Evolutionary conservation across 495 filamentous ascomycete species (phyloP).

Genomic region (Aspergillus homomorphus): DNA sequence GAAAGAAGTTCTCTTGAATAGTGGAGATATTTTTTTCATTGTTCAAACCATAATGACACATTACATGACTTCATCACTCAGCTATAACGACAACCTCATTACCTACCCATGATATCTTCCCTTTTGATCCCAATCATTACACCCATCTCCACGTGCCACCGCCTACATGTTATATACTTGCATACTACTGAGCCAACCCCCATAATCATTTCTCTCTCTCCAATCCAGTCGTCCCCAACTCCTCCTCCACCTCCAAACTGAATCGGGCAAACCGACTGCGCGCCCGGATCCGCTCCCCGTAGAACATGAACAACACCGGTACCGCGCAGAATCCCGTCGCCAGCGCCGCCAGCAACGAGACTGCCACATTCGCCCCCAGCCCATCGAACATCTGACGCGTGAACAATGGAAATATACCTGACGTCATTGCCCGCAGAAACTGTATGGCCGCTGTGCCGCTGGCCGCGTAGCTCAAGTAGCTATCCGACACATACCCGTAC

Average conservation of each 20-base stretch:
- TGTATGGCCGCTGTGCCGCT: slow-evolving; percentile 40
- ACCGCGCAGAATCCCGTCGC: slow-evolving; percentile 39
- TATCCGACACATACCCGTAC: slow-evolving; percentile 45
- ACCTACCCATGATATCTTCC: too few relatives aligned
- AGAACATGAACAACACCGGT: slow-evolving; percentile 33
- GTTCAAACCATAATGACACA: too few relatives aligned
- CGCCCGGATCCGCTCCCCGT: slow-evolving; percentile 35
- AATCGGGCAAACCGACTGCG: slow-evolving; percentile 42
- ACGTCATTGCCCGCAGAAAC: slow-evolving; percentile 35
- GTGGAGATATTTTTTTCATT: too few relatives aligned
- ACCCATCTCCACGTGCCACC: too few relatives aligned
- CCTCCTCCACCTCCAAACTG: slow-evolving; percentile 27
- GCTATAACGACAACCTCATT: too few relatives aligned
- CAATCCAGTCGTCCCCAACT: not conserved
- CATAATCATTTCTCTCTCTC: not conserved
- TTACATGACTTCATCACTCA: too few relatives aligned
- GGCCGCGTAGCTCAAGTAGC: slow-evolving; percentile 42
- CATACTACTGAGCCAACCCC: too few relatives aligned
- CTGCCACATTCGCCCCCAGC: slow-evolving; percentile 38
- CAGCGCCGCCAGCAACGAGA: slow-evolving; percentile 36
- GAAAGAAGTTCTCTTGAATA: too few relatives aligned
- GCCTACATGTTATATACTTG: too few relatives aligned
- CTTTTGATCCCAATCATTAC: too few relatives aligned
- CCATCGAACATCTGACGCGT: slow-evolving; percentile 35
- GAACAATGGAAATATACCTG: slow-evolving; percentile 42